These are phyloP conservation scores for Metrosideros polymorpha DNA, from an alignment of 441 rosid species.

Conservation along the genomic window DNA sequence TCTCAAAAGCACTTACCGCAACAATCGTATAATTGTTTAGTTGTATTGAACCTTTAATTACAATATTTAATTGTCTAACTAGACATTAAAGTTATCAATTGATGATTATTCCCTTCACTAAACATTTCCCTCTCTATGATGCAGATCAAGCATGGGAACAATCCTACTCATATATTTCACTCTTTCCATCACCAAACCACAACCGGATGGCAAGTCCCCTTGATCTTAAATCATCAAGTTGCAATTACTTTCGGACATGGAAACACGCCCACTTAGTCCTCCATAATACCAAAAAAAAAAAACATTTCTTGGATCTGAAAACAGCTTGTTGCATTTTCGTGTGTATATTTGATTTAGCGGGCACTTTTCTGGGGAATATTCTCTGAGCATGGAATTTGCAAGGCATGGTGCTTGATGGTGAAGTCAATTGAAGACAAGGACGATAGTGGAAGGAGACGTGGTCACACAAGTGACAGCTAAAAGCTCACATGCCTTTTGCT, in stretches of 20 bases:
- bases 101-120: neutral
- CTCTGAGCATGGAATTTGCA: neutral
- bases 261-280: neutral
- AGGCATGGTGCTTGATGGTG: neutral
- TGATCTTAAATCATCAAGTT: neutral
- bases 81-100: neutral
- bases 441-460: neutral
- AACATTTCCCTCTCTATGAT: neutral
- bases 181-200: slow-evolving; percentile 34
- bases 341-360: neutral
- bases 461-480: neutral
- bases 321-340: neutral
- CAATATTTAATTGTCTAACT: neutral
- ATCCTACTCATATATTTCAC: slow-evolving; percentile 81
- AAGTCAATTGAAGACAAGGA: neutral
- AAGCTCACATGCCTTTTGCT: neutral
- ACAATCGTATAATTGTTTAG: neutral
- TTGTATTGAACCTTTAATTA: neutral
- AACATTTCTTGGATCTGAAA: neutral
- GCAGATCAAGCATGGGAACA: slow-evolving; percentile 87
- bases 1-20: neutral
- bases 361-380: neutral
- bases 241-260: neutral
- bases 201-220: slow-evolving; percentile 5
- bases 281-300: neutral